Evolutionary conservation across 2,329 filamentous ascomycete species (phyloP), one percentile per base, ranked within the genome.

Genomic region (Cladosporium sp.): DNA sequence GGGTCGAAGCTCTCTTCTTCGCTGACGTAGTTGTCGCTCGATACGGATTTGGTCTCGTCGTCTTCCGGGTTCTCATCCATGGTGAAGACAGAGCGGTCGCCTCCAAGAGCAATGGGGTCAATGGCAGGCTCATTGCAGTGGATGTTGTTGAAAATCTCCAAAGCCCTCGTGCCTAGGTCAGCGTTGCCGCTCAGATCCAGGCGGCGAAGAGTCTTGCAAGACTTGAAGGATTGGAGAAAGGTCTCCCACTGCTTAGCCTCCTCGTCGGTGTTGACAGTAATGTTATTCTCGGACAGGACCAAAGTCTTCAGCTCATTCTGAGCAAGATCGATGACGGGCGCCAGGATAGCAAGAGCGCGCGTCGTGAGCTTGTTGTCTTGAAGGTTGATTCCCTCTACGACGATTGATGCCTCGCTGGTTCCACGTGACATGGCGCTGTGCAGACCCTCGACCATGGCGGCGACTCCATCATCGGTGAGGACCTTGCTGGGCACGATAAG

Each of bases 151-250:
- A 78, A 58, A 17, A 73, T 63, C 54, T 79, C 76, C n/a, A 78
- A 60, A 1, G 72, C 73, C 40, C 60, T 60, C 5, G 65, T 50
- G 8, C 75, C 73, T 32, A 67, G 61, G 12, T 73, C 54, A 4
- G 60, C 42, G 44, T 79, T 79, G 24, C 67, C 59, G 50, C 72
- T 70, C 15, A 79, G 58, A 55, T 78, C 72, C 7, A 78, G 56
- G 38, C 70, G 68, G 41, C 70, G 67, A 19, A 78, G 63, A 50
- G 69, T 59, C 29, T 60, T 70, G 58, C 74, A 77, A 17, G 62
- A 47, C 4, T 61, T 57, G 59, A 77, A 76, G 0, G 73, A 67
- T 4, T 61, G 49, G 12, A 78, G 58, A 50, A 79, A 79, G 1
- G 40, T 43, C 47, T 70, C 63, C 74, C 74, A 78, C 7, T 69